Base-by-base conservation (phyloP, 768 basidiomycete genomes). In the Trametes coccinea region DNA sequence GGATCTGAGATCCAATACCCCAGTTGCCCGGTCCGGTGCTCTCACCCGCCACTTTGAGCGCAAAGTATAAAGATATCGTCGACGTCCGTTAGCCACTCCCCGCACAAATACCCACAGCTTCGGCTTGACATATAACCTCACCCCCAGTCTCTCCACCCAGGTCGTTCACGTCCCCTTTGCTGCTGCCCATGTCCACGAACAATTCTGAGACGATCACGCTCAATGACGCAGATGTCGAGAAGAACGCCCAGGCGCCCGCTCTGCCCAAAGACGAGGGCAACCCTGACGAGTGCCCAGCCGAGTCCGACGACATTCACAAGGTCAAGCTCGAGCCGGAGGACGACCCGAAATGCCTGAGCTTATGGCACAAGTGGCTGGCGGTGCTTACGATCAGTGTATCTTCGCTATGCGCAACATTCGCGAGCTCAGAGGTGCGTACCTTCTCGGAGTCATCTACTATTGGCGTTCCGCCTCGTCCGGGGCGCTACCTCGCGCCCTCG, bases 401-500 rank as follows among this genome's bases (percentile, higher is more conserved):
- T 7, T 69, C 69, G 6, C 53, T 71, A 14, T 72, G 71, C 53
- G 68, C 63, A 39, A 81, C 85, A 1, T 82, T 79, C 67, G 80
- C 81, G 11, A 86, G 85, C 0, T 85, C 84, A 0, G 75, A 84
- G 69, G 85, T 84, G 56, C 43, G 84, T 77, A 37, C 34, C 27
- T 59, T 47, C 22, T 46, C 50, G 9, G 17, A 14, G 31, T 13
- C 17, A 13, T 27, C 5, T 5, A 37, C 5, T 5, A 37, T 37
- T 37, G 34, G 34, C 34, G 11, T 11, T 37, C 34, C 34, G 11
- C 34, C 34, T 37, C 34, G 6, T 11, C 34, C 34, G 34, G 34
- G 34, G 34, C 5, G 34, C 34, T 11, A 11, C 34, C 11, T 5
- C 41, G 41, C 41, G 41, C 11, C 33, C 13, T 29, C n/a, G 13